Base-by-base conservation (phyloP, 2,329 filamentous ascomycete genomes). In the Colletotrichum sp. region DNA sequence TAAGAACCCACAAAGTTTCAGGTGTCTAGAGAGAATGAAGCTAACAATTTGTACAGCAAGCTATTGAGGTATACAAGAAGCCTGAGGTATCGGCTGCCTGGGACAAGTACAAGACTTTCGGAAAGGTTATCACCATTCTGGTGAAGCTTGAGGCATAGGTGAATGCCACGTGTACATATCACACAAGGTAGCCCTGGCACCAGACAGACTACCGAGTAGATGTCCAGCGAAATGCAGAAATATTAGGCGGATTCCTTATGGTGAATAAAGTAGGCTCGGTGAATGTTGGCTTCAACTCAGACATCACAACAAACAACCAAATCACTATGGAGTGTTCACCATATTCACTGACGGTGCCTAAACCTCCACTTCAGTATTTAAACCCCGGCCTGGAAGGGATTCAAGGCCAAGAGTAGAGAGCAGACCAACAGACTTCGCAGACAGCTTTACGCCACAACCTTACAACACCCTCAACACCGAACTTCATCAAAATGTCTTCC, bases 11-110 rank as follows among this genome's bases (percentile, higher is more conserved):
- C 6, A 12, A 24, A 39, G 4, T 6, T 2, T 18, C 3, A 24
- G 24, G 8, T 16, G 59, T 64, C 18, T 28, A 15, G 5, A 39
- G n/a, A 3, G 5, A 18, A 28, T 3, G 4, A 21, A 4, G 7
- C 59, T 76, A 10, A 77, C 36, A 7, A 3, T 0, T 13, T n/a
- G 4, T 2, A 2, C 12, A 76, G 69, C 64, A 78, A 52, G 70
- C 24, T 18, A 49, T 15, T 5, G 74, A 68, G 21, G 32, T 30
- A n/a, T 78, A 59, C 34, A 21, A 57, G n/a, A 70, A 77, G 24
- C 76, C 76, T 8, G 69, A 77, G 49, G 73, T 66, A n/a, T 66
- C 68, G 13, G 62, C 69, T 6, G 66, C 67, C 2, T 65, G 67
- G 66, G 52, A 69, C 6, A 71, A 69, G 55, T 78, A 74, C 49